phyloP scores from a whole-genome alignment of 2,329 filamentous ascomycete genomes.

The Penicillium sclerotiorum region DNA sequence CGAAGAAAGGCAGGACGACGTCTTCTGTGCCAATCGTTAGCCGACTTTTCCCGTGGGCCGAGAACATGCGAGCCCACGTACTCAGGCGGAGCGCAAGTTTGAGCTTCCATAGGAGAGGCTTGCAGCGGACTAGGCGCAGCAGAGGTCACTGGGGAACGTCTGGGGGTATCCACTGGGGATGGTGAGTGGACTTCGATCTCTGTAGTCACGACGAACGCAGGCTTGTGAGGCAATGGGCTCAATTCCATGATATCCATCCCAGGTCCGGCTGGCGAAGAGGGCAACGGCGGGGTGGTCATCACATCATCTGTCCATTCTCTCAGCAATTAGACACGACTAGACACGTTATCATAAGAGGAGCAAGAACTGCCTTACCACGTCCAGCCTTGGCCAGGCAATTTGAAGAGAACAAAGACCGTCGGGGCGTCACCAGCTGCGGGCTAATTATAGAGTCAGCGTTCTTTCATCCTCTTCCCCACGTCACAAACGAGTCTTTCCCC shows the following conservation, averaged over 20 bases:
- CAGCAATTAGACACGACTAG: neutral
- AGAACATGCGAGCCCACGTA: constrained; percentile 29
- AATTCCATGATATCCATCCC: constrained; percentile 84
- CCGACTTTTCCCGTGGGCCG: neutral
- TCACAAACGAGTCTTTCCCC: constrained; percentile 1
- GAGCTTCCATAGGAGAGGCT: constrained; percentile 41
- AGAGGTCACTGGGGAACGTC: constrained; percentile 44
- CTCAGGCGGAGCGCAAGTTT: constrained; percentile 34
- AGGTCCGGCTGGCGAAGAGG: constrained; percentile 77
- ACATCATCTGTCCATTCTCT: constrained; percentile 57
- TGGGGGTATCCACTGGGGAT: constrained; percentile 60
- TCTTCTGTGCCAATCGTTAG: constrained; percentile 45
- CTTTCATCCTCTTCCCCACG: constrained; percentile 15
- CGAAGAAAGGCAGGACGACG: constrained; percentile 70
- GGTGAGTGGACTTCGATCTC: constrained; percentile 73
- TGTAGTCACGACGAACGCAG: constrained; percentile 61
- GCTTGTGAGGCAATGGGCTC: constrained; percentile 88
- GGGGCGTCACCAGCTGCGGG: constrained; percentile 79
- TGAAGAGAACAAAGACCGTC: constrained; percentile 79
- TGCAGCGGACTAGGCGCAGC: constrained; percentile 42
- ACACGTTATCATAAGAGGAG: neutral
- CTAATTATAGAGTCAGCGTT: constrained; percentile 57
- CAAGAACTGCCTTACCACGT: constrained; percentile 54
- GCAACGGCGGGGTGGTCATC: constrained; percentile 81
- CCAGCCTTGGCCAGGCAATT: constrained; percentile 63